Evolutionary conservation across 257 asterid species (phyloP).

Genomic region (Nicotiana undulata): DNA sequence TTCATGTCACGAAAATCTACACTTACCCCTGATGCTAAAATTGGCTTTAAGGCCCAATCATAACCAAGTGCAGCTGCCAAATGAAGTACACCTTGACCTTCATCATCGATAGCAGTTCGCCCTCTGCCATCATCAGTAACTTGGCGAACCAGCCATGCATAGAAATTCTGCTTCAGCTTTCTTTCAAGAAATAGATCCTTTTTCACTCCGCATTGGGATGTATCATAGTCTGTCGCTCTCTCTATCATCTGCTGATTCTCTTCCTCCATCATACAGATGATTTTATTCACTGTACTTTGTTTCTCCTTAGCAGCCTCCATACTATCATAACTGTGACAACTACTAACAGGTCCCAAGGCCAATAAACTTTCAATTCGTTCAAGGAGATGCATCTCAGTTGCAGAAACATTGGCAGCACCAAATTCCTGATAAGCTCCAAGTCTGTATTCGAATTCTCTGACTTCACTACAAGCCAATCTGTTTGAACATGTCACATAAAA

Average conservation of each 20-base stretch:
- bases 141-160: conserved; percentile 60
- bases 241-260: conserved; percentile 36
- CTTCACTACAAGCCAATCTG: conserved; percentile 82
- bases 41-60: conserved; percentile 79
- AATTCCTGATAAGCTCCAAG: conserved; percentile 23
- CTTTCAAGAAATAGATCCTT: conserved; percentile 49
- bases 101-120: conserved; percentile 44
- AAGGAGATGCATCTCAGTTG: conserved; percentile 36
- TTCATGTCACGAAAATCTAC: conserved; percentile 86
- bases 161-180: conserved; percentile 55
- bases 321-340: conserved; percentile 25
- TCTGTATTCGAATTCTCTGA: conserved; percentile 73
- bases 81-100: conserved; percentile 90
- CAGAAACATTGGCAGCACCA: conserved; percentile 23
- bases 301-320: conserved; percentile 24
- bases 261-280: conserved; percentile 52
- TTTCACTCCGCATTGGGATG: conserved; percentile 23
- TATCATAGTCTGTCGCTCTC: conserved; percentile 24
- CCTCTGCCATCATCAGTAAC: conserved; percentile 59
- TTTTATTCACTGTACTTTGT: conserved; percentile 25
- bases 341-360: conserved; percentile 22
- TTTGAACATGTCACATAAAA: conserved; percentile 75
- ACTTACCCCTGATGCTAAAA: conserved; percentile 57
- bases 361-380: conserved; percentile 51
- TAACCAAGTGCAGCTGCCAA: conserved; percentile 96